Percentiles rank a stretch among this genome's conserved stretches.
These are phyloP conservation scores for Aspergillus sp. DNA, from an alignment of 2,329 filamentous ascomycete species.

Conservation along the genomic window DNA sequence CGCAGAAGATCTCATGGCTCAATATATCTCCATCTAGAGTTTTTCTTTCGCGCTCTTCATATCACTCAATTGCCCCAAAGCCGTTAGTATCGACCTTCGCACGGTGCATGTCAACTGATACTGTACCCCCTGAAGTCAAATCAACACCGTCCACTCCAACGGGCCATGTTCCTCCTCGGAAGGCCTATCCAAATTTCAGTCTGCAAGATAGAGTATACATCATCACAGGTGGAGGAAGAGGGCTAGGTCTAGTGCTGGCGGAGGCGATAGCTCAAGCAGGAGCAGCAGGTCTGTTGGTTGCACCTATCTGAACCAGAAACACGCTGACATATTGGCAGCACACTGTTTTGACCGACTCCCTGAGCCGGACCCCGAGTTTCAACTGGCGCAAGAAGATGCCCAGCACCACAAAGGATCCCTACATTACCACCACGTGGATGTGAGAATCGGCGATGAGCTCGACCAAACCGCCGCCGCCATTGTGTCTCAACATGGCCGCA, in stretches of 20 bases:
- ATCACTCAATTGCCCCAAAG: no score
- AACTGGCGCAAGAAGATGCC: conserved; percentile 36
- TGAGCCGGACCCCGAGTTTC: conserved; percentile 45
- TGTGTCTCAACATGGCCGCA: conserved; percentile 31
- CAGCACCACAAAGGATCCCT: conserved; percentile 40
- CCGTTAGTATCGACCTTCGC: no score
- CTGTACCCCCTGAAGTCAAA: not conserved
- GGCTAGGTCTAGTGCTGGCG: conserved; percentile 46
- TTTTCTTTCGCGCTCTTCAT: no score
- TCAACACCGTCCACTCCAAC: not conserved
- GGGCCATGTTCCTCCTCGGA: not conserved
- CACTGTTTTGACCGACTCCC: conserved; percentile 49
- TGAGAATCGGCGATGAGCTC: conserved; percentile 39
- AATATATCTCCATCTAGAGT: no score
- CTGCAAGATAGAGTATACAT: conserved; percentile 41
- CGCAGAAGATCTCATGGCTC: no score
- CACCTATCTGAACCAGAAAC: not conserved
- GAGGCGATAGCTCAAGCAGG: conserved; percentile 49
- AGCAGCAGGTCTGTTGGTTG: conserved; percentile 37
- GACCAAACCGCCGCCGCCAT: conserved; percentile 36
- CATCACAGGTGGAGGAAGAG: conserved; percentile 45
- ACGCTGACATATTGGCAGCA: conserved; percentile 29
- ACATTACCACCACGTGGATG: conserved; percentile 49
- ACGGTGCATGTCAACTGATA: no score
- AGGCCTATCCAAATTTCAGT: conserved; percentile 28